Conservation (phyloP, 805 yeast species). For the Sugiyamaella chiloensis region DNA sequence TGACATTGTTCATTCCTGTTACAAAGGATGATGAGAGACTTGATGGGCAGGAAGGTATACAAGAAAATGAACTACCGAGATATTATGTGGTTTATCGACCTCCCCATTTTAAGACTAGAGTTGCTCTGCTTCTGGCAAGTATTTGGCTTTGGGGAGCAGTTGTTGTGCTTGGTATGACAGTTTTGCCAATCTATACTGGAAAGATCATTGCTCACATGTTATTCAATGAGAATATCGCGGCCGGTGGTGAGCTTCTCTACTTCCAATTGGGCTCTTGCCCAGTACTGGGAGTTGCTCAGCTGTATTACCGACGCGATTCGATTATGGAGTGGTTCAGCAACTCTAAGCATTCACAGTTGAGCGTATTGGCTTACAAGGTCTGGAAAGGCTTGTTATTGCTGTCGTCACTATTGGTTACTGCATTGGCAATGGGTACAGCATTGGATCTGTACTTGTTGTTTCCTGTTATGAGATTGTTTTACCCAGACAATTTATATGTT, state of each 20-base stretch:
- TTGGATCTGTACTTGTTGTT: slow-evolving; percentile 20
- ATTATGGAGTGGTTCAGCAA: neutral
- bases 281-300: neutral
- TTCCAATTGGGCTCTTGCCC: slow-evolving; percentile 23
- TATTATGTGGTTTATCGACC: slow-evolving; percentile 86
- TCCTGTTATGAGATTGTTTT: neutral
- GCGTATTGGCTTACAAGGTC: neutral
- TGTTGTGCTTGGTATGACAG: slow-evolving; percentile 23
- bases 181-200: slow-evolving; percentile 32
- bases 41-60: slow-evolving; percentile 37
- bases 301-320: neutral
- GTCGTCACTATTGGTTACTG: slow-evolving; percentile 9
- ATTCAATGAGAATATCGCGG: slow-evolving; percentile 5
- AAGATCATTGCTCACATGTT: slow-evolving; percentile 16
- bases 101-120: slow-evolving; percentile 62
- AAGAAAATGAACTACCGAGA: slow-evolving; percentile 40
- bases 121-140: slow-evolving; percentile 45
- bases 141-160: slow-evolving; percentile 45
- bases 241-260: slow-evolving; percentile 24
- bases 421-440: slow-evolving; percentile 17
- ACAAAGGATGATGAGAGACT: slow-evolving; percentile 71
- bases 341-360: neutral
- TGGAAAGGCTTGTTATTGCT: neutral
- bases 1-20: slow-evolving; percentile 71
- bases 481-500: neutral